A percentile compares a stretch with the other conserved stretches of the same genome.
Conservation (phyloP, 2,329 filamentous ascomycete genomes). For the Aureobasidium sp. region DNA sequence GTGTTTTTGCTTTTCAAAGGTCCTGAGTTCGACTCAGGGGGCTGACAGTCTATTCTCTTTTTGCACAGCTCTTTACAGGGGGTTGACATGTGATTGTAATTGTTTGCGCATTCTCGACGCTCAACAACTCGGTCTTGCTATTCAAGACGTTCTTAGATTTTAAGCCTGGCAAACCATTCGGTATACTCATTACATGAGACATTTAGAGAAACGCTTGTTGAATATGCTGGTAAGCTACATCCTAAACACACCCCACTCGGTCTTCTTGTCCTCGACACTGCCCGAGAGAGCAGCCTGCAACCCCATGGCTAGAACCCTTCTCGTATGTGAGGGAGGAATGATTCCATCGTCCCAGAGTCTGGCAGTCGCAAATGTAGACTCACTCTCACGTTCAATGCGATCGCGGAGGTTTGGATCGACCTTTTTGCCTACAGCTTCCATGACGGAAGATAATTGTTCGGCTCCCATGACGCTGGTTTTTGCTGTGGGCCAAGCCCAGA, state of each 20-base stretch:
- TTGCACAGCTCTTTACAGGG: too few species aligned
- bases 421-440: conserved; percentile 85
- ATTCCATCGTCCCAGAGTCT: conserved; percentile 68
- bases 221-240: conserved; percentile 23
- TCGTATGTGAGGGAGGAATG: conserved; percentile 42
- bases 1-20: too few species aligned
- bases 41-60: too few species aligned
- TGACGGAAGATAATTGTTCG: conserved; percentile 84
- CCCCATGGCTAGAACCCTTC: conserved; percentile 41
- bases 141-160: too few species aligned
- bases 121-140: too few species aligned
- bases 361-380: conserved; percentile 80
- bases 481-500: conserved; percentile 98
- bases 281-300: conserved; percentile 36
- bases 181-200: neutral
- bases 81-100: too few species aligned
- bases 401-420: conserved; percentile 72
- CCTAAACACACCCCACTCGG: conserved; percentile 33
- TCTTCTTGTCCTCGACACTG: conserved; percentile 27
- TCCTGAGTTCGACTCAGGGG: too few species aligned
- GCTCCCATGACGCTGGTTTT: conserved; percentile 92
- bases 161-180: neutral
- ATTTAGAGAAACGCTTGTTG: neutral
- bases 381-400: conserved; percentile 82
- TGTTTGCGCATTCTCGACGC: too few species aligned